Evolutionary conservation across 495 filamentous ascomycete species (phyloP).

Genomic region (Penicillium herquei): DNA sequence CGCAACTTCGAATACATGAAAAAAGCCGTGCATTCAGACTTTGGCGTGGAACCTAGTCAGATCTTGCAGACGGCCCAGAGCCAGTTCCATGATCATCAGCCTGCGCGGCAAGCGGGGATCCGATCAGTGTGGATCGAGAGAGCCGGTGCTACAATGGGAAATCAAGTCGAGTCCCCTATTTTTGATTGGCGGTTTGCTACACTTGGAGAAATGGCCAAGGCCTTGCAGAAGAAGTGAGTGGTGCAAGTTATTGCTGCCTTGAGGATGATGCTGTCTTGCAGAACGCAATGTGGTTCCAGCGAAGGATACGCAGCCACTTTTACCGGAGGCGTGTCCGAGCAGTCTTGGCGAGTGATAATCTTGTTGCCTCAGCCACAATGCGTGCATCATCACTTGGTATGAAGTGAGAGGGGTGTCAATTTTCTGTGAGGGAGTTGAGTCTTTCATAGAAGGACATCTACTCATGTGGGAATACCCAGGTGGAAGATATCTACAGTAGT

Average conservation of each 20-base stretch:
- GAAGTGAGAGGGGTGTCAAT: too few relatives aligned
- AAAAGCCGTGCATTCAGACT: constrained; percentile 46
- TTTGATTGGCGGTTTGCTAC: constrained; percentile 62
- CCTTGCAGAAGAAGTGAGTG: constrained; percentile 47
- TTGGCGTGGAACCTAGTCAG: constrained; percentile 53
- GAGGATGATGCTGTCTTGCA: background rate
- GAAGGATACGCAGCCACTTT: background rate
- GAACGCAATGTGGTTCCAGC: background rate
- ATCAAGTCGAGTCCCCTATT: constrained; percentile 37
- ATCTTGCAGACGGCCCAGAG: constrained; percentile 71
- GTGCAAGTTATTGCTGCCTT: constrained; percentile 3
- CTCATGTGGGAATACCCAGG: too few relatives aligned
- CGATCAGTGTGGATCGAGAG: constrained; percentile 71
- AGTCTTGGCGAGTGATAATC: constrained; percentile 8
- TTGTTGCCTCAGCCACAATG: constrained; percentile 10
- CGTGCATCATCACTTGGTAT: background rate
- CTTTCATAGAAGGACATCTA: background rate
- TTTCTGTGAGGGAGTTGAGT: background rate
- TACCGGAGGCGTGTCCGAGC: background rate
- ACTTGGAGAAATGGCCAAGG: constrained; percentile 69
- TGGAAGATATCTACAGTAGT: too few relatives aligned
- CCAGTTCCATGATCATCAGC: constrained; percentile 68
- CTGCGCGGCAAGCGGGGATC: constrained; percentile 61
- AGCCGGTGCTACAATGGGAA: constrained; percentile 42
- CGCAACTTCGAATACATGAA: constrained; percentile 69